phyloP scores from a whole-genome alignment of 106 monocot genomes.

The Platanthera guangdongensis region DNA sequence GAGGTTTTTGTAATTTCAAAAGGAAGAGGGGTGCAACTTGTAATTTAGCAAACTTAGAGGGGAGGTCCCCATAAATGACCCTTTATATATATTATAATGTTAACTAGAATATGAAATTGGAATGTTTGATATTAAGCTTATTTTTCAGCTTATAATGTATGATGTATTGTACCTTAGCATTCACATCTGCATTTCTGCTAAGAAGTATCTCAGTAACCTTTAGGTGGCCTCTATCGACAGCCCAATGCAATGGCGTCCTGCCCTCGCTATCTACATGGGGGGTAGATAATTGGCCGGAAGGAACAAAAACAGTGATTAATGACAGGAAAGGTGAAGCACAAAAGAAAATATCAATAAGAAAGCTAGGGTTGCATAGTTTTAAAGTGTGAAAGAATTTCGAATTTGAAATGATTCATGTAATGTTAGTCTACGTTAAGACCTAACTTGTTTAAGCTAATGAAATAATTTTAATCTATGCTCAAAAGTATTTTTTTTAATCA shows the following conservation, averaged over 20 bases:
- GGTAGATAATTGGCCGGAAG: neutral
- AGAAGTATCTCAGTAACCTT: constrained; percentile 59
- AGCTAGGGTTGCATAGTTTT: neutral
- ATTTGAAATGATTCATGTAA: neutral
- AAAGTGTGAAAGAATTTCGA: neutral
- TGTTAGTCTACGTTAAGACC: too few species aligned
- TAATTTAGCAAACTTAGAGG: too few species aligned
- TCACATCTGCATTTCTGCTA: constrained; percentile 62
- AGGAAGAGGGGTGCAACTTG: too few species aligned
- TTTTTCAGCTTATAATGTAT: neutral
- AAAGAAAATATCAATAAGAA: constrained; percentile 1
- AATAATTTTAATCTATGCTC: too few species aligned
- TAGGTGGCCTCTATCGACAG: constrained; percentile 90
- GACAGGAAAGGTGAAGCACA: neutral
- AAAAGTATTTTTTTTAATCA: too few species aligned
- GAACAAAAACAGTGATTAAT: neutral
- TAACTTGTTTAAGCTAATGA: too few species aligned
- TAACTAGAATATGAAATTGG: too few species aligned
- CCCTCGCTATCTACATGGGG: constrained; percentile 83
- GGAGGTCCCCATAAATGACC: too few species aligned
- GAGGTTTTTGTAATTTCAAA: too few species aligned
- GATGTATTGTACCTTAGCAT: constrained; percentile 55
- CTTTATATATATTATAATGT: neutral
- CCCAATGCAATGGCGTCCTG: constrained; percentile 93
- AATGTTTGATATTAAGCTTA: neutral